phyloP scores from a whole-genome alignment of 495 filamentous ascomycete genomes.

The Talaromyces nanjingensis region DNA sequence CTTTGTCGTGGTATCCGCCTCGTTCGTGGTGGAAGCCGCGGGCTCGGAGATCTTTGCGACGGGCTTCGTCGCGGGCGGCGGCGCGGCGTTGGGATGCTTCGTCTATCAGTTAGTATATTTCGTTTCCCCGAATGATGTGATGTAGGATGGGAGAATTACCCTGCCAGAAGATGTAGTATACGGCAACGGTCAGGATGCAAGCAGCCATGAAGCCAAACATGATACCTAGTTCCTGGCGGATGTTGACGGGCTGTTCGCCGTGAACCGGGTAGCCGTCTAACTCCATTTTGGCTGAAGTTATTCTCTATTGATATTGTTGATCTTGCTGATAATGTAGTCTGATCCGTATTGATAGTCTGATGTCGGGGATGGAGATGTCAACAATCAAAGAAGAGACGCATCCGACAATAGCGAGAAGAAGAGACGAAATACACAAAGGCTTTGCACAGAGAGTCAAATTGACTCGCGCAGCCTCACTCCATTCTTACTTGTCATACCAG shows the following conservation, averaged over 20 bases:
- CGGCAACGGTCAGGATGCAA: constrained; percentile 28
- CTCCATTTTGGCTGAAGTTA: neutral
- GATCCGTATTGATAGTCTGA: neutral
- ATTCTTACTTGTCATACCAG: neutral
- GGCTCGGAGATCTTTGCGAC: constrained; percentile 25
- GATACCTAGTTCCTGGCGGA: constrained; percentile 34
- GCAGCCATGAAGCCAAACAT: constrained; percentile 35
- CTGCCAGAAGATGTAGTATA: constrained; percentile 33
- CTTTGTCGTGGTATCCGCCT: constrained; percentile 11
- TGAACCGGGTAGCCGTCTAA: neutral
- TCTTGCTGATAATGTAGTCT: neutral
- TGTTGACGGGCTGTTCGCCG: constrained; percentile 11
- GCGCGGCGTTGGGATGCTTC: constrained; percentile 18
- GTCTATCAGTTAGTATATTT: constrained; percentile 7
- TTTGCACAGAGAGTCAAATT: neutral
- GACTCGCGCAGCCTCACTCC: neutral
- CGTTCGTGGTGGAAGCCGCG: constrained; percentile 14
- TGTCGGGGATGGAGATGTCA: neutral
- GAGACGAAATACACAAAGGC: neutral
- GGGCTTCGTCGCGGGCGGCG: constrained; percentile 24
- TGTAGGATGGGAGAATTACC: constrained; percentile 15
- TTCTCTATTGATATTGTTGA: neutral
- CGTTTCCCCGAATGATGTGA: neutral
- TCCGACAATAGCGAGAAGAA: neutral
- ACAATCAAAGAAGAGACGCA: neutral